Evolutionary conservation across 2,329 filamentous ascomycete species (phyloP).

Genomic region (Basipetospora chlamydospora): DNA sequence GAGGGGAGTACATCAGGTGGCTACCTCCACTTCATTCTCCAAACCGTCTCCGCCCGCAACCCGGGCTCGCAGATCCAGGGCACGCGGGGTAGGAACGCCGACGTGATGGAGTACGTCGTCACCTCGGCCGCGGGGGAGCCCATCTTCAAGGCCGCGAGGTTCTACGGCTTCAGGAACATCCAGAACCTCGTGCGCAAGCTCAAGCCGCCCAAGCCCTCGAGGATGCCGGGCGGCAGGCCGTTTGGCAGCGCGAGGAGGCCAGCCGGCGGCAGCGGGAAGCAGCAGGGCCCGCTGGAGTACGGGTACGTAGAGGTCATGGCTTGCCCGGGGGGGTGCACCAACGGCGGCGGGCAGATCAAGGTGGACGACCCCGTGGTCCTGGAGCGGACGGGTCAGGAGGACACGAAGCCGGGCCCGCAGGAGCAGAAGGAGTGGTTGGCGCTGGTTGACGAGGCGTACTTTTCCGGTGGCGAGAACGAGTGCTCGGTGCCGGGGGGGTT

Average conservation of each 20-base stretch:
- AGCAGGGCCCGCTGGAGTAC: slow-evolving; percentile 45
- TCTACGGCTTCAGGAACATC: slow-evolving; percentile 96
- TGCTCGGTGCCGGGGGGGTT: slow-evolving; percentile 12
- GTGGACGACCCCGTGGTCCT: slow-evolving; percentile 58
- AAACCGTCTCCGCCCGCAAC: slow-evolving; percentile 54
- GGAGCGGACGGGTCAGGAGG: slow-evolving; percentile 29
- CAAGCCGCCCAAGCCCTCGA: slow-evolving; percentile 64
- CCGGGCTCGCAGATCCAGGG: slow-evolving; percentile 59
- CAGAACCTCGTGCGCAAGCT: slow-evolving; percentile 91
- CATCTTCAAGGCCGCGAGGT: slow-evolving; percentile 70
- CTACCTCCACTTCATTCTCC: slow-evolving; percentile 73
- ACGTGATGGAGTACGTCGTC: slow-evolving; percentile 77
- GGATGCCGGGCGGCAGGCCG: slow-evolving; percentile 62
- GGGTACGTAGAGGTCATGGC: slow-evolving; percentile 99
- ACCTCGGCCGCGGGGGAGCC: slow-evolving; percentile 38
- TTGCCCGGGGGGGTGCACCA: slow-evolving; percentile 96
- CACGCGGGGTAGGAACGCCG: slow-evolving; percentile 69
- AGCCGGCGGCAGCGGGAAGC: slow-evolving; percentile 31
- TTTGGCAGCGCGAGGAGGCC: slow-evolving; percentile 40
- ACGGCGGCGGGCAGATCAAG: slow-evolving; percentile 92
- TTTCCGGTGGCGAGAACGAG: slow-evolving; percentile 49
- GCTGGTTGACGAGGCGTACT: slow-evolving; percentile 80
- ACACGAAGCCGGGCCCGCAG: slow-evolving; percentile 49
- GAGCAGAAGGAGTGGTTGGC: slow-evolving; percentile 80
- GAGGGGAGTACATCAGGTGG: slow-evolving; percentile 73